phyloP scores from a whole-genome alignment of 2,329 filamentous ascomycete genomes.

The Colletotrichum phormii region DNA sequence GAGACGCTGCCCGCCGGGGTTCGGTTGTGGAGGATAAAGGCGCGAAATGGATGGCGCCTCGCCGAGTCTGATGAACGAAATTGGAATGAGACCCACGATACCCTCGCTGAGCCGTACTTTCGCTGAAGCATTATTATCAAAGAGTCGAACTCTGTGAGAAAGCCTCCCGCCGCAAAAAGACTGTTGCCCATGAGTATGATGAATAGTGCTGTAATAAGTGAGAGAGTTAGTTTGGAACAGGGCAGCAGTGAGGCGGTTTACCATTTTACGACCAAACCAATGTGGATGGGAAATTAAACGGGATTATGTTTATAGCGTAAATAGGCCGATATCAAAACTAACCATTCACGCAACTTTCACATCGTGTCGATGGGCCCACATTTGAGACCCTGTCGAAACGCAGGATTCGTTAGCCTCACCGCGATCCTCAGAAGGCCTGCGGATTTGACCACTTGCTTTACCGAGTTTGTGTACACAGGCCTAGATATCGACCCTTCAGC shows the following conservation, averaged over 20 bases:
- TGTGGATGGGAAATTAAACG: constrained; percentile 1
- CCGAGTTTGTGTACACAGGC: constrained; percentile 14
- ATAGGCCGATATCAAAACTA: neutral
- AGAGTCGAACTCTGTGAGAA: constrained; percentile 11
- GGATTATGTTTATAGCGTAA: constrained; percentile 3
- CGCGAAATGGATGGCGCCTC: neutral
- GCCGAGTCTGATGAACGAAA: constrained; percentile 16
- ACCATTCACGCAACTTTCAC: neutral
- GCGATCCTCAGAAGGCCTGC: neutral
- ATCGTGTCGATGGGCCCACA: neutral
- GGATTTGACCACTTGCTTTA: constrained; percentile 12
- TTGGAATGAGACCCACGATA: constrained; percentile 32
- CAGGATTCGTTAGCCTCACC: neutral
- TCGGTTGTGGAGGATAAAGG: neutral
- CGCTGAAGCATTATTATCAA: constrained; percentile 16
- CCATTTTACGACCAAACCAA: constrained; percentile 3
- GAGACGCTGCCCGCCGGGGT: too few relatives aligned
- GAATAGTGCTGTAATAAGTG: constrained; percentile 7
- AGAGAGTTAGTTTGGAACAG: neutral
- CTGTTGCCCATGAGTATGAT: neutral
- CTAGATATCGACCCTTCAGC: neutral
- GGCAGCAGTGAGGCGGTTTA: neutral
- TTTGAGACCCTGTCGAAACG: neutral
- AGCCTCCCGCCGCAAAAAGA: neutral
- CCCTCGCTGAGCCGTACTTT: constrained; percentile 29